Evolutionary conservation across 306 rosid species (phyloP).

Genomic region (Malus fusca): DNA sequence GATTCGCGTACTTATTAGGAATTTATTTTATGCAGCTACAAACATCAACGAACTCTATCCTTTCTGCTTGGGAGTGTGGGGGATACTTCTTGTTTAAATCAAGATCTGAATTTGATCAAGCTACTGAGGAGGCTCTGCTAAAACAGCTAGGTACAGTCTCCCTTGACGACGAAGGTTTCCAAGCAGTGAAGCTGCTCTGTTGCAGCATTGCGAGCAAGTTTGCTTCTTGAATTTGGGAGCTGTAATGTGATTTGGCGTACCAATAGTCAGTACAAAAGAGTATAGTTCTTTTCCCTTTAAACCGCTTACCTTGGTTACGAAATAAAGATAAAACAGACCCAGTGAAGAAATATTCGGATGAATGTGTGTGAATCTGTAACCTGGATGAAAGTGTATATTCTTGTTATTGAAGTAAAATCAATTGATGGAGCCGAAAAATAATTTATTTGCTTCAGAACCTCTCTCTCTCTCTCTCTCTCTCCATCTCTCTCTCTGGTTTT

Average conservation of each 20-base stretch:
- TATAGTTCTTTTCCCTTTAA: not conserved
- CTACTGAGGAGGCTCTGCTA: conserved; percentile 18
- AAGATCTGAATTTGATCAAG: conserved; percentile 26
- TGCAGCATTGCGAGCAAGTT: conserved; percentile 12
- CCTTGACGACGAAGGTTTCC: conserved; percentile 21
- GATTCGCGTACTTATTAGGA: not conserved
- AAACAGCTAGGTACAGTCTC: conserved; percentile 11
- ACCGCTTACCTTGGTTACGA: not conserved
- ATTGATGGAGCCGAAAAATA: not conserved
- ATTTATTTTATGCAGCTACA: conserved; percentile 15
- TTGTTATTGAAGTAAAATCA: not conserved
- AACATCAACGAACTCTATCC: conserved; percentile 5
- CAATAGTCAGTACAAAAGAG: not conserved
- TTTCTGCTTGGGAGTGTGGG: conserved; percentile 40
- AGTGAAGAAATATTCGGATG: not conserved
- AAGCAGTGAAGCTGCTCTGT: conserved; percentile 29
- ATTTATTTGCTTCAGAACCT: too few relatives aligned
- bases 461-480: too few relatives aligned
- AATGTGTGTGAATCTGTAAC: not conserved
- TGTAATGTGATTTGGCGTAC: not conserved
- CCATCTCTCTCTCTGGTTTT: too few relatives aligned
- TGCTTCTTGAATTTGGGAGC: conserved; percentile 3
- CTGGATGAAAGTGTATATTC: not conserved
- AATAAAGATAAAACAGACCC: not conserved
- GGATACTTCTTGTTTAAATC: conserved; percentile 30